Base-by-base conservation (phyloP, 148 eudicot species). In the Talinum fruticosum region DNA sequence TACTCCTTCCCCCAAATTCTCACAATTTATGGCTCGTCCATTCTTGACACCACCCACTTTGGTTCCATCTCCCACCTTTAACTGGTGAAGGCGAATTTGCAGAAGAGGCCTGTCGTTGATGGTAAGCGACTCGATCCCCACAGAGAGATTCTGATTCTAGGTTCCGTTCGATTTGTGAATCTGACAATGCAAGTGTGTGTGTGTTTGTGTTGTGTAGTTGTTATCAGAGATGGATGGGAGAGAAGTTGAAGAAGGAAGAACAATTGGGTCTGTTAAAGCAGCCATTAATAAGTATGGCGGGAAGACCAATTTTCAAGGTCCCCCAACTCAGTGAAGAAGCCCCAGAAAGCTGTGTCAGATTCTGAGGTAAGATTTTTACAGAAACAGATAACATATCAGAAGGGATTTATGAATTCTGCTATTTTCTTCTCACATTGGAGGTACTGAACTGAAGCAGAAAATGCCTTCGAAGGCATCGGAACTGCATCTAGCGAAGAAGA, bases 401-500 rank as follows among this genome's bases (percentile, higher is more conserved):
- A 8, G 47, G 7, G 47, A 41, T 41, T 41, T 41, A 41, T 5
- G 35, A 16, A 2, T 18, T 32, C 15, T 37, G 61, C 35, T 16
- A 19, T 35, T 29, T 51, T 57, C 24, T 54, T 57, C 70, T 73
- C 28, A 28, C 30, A 45, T 44, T 28, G 24, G 53, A 45, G 75
- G 51, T 74, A 26, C 44, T 76, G 77, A 71, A 73, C 29, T 33
- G 15, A 13, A 16, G 1, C 80, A 91, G 96, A 87, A 79, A 53
- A 81, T 66, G 34, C 38, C 82, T 85, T 80, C 95, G 36, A 90
- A 82, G 77, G 87, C 87, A 37, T 79, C 85, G 59, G 91, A 90
- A 78, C 87, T 88, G 73, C 87, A 88, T 77, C 74, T 69, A n/a
- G 91, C 90, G 49, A 89, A 85, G 83, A 84, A 82, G 69, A 86